Base-by-base conservation (phyloP, 179 eudicot genomes). In the Corrigiola litoralis region DNA sequence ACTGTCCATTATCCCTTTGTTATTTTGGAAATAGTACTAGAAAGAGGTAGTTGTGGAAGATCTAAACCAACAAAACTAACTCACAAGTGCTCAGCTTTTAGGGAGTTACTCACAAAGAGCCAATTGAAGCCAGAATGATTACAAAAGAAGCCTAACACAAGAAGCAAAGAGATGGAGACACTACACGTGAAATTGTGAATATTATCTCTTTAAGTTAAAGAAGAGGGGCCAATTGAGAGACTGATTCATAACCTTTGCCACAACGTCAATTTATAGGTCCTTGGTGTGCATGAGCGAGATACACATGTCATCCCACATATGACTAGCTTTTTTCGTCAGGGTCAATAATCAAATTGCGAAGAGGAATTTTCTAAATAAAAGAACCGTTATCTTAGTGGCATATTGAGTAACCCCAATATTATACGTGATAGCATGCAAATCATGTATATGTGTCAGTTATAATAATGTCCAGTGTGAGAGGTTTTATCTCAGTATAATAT, bases 231-330 rank as follows among this genome's bases (percentile, higher is more conserved):
- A n/a, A n/a, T n/a, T n/a, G 18, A 50, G 33, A 4, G 47, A 7
- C 9, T 64, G 11, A 25, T 6, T 18, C 3, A n/a, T 42, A 42
- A 62, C 28, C 16, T 65, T 37, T n/a, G 70, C 58, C 44, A 13
- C 36, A 49, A 49, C 14, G 53, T 28, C 64, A 33, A 65, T 72
- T 69, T 72, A 72, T 65, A 72, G 41, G 17, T 29, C 21, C 6
- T 3, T 14, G 32, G 10, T 28, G 1, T 36, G n/a, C n/a, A 36
- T 44, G 47, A 11, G 27, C 4, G 18, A n/a, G 3, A 45, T 6
- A 38, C 7, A 20, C 8, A 6, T 18, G 27, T 47, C 24, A 18
- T 20, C 24, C 9, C 51, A 41, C 14, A 12, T 10, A 12, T 6
- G 16, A 4, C 14, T 3, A 17, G 14, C 3, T 0, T 41, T 5